Evolutionary conservation across 805 yeast genomes (phyloP), one percentile per base, ranked within the genome.

Genomic region (Lipomyces spencermartinsiae): DNA sequence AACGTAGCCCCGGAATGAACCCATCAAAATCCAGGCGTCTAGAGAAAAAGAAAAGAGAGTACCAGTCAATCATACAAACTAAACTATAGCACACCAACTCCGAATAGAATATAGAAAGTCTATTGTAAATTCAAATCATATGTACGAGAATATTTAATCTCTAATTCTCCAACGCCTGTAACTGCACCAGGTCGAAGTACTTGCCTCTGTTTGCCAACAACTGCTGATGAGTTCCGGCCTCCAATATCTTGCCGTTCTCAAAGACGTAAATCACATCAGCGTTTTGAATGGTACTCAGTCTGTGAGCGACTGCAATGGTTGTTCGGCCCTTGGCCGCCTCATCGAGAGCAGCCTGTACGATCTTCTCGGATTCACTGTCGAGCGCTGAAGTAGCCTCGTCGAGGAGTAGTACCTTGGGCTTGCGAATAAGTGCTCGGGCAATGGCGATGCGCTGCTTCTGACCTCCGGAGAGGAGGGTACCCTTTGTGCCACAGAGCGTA

Each of bases 301-400:
- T 80, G 77, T 89, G 94, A 9, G 93, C 93, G 78, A 89, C 88
- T 74, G 93, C 89, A 70, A 89, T 79, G 55, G 90, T 87, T 1
- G 93, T 89, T 73, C 93, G 87, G 35, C 86, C 80, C n/a, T 78
- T 64, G 69, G 90, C 89, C 72, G 89, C 91, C 7, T 77, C 79
- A 9, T 81, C 80, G 66, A 87, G 87, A 4, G 92, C 89, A 8
- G 79, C 72, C 77, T 89, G 93, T 65, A 89, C 89, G 75, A 84
- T 84, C 10, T 86, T 79, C 77, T 89, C 94, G 0, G 93, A 89
- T 74, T 84, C 85, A 77, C 80, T 80, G 72, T 84, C 87, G 46
- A 84, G 76, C 4, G 87, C 87, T 4, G 85, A 82, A 0, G 87
- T 84, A 8, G 87, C 87, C 69, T 87, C 90, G 73, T 87, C 90